Evolutionary conservation across 177 flowering plant species (phyloP).

Genomic region (Tripterygium wilfordii): DNA sequence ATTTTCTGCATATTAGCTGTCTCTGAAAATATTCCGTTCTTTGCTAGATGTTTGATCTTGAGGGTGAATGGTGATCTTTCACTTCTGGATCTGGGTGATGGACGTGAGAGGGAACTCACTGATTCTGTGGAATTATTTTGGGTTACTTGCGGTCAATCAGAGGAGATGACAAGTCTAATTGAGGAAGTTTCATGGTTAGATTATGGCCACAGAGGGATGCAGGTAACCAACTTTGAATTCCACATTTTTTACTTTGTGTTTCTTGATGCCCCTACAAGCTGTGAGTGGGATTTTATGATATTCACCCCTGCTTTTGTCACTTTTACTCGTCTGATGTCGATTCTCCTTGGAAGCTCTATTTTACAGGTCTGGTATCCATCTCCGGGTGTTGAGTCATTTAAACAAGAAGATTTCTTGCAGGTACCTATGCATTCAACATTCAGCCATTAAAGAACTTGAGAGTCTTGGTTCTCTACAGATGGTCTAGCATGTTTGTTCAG

Average conservation of each 20-base stretch:
- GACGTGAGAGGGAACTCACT: slow-evolving; percentile 85
- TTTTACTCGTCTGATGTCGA: slow-evolving; percentile 43
- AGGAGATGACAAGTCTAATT: slow-evolving; percentile 78
- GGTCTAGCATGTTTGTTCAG: no score
- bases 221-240: slow-evolving; percentile 50
- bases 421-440: slow-evolving; percentile 26
- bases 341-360: slow-evolving; percentile 37
- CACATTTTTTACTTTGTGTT: slow-evolving; percentile 2
- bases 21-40: slow-evolving; percentile 15
- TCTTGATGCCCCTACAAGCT: background rate
- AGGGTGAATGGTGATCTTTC: slow-evolving; percentile 93
- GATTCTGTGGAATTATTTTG: slow-evolving; percentile 93
- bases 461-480: no score
- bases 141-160: slow-evolving; percentile 95
- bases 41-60: slow-evolving; percentile 77
- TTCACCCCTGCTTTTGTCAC: background rate
- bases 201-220: slow-evolving; percentile 97
- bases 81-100: slow-evolving; percentile 93
- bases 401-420: slow-evolving; percentile 98
- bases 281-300: background rate
- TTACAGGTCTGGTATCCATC: slow-evolving; percentile 99
- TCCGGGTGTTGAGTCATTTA: slow-evolving; percentile 79
- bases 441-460: background rate
- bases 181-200: slow-evolving; percentile 98
- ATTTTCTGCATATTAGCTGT: background rate